Base-by-base conservation (phyloP, 164 flowering plant species). In the Aristolochia fimbriata region DNA sequence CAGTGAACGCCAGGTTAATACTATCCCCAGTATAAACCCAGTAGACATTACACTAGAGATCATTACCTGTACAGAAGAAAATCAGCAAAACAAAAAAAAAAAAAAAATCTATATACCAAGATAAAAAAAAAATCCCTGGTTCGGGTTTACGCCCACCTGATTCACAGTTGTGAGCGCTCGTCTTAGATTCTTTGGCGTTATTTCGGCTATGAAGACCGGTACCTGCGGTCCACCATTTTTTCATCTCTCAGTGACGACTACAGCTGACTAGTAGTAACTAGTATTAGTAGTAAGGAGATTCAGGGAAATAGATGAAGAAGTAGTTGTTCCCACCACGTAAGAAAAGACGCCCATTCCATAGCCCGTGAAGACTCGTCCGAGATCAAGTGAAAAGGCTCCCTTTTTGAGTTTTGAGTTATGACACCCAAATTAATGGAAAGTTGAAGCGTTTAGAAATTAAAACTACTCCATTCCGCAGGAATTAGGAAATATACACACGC, bases 131-230 rank as follows among this genome's bases (percentile, higher is more conserved):
- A 49, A 20, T 50, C 1, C 6, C n/a, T 17, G 46, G 13, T n/a
- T n/a, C n/a, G n/a, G n/a, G n/a, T n/a, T n/a, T n/a, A n/a, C n/a
- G n/a, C n/a, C n/a, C n/a, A n/a, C 94, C 81, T 80, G 91, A 68
- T 80, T 74, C 62, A 71, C 78, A 30, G 85, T 61, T 17, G 83
- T 72, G 64, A 78, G 75, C 51, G 65, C 82, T 54, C 96, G 91
- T 63, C 93, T 75, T 50, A 84, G 71, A 67, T 84, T 70, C 74
- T 83, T 84, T 19, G 93, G 91, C 50, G 96, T 74, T 58, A 88
- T 78, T 65, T 88, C 96, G 63, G 91, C 91, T 51, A 84, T 78
- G 63, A 77, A 88, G 7, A 88, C 69, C 47, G 96, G 91, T 45
- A 74, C 74, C 77, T 74, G 66, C n/a, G n/a, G n/a, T 53, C 23